Evolutionary conservation across 306 rosid species (phyloP), one percentile per base, ranked within the genome.

Genomic region (Echinosophora koreensis): DNA sequence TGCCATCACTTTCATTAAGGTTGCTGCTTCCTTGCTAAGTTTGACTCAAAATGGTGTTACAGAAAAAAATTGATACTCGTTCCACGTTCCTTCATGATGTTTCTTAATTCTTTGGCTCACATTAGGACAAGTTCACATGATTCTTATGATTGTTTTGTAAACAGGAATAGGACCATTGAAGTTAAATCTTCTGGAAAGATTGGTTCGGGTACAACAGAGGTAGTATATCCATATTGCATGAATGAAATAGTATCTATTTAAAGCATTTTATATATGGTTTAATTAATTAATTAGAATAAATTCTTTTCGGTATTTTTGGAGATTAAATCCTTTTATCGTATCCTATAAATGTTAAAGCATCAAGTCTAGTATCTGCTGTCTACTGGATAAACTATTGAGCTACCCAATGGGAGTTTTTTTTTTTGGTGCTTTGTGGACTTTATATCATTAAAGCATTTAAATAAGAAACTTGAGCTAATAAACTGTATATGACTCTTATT

Each of bases 171-270:
- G 92, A 88, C 71, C 6, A 14, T 83, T 56, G 93, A 88, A 71
- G 84, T 95, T 68, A 87, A 82, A 80, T 69, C 98, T 83, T 79
- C 98, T 16, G 96, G 98, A 79, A 95, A 88, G 91, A 93, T 92
- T 55, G 84, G 80, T 88, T 77, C 87, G 41, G 97, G 97, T 65
- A 89, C 88, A 79, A 83, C 92, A 16, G 96, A 95, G 98, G 98
- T 95, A 89, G 52, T 83, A 8, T 72, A 39, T 61, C 60, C 28
- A 10, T 39, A 18, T 32, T 35, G 30, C 55, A 74, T 54, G 37
- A 82, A 75, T 38, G 18, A 16, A 70, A 17, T 51, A 69, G 22
- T 58, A 22, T 65, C 70, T 32, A 41, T 39, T 69, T 30, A 32
- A 61, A 69, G 64, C 66, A 38, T 5, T 59, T 41, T 64, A n/a